Evolutionary conservation across 1,139 yeast species (phyloP).

Genomic region (Candida glucosophila): DNA sequence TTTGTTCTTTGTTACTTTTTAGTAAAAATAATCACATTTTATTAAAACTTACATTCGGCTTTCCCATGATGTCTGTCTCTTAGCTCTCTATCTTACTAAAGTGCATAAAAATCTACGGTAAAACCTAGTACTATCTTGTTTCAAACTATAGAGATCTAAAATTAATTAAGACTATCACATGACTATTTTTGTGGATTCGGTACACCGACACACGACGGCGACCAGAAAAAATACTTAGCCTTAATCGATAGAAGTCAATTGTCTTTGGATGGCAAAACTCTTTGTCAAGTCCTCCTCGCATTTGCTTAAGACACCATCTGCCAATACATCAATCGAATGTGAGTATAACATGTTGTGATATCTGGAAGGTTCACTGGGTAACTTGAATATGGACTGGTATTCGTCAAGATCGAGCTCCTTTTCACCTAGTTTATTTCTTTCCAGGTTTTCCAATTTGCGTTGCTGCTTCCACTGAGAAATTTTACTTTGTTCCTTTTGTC

Average conservation of each 20-base stretch:
- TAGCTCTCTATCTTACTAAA: no score
- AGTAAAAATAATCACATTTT: no score
- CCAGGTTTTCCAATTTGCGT: conserved; percentile 59
- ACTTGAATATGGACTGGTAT: conserved; percentile 59
- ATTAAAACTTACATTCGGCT: conserved; percentile 45
- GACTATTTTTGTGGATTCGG: no score
- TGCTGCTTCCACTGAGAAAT: conserved; percentile 70
- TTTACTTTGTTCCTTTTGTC: conserved; percentile 63
- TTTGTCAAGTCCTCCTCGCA: conserved; percentile 56
- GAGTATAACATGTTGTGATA: conserved; percentile 65
- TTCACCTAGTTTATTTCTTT: conserved; percentile 50
- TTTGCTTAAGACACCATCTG: conserved; percentile 57
- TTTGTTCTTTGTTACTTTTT: no score
- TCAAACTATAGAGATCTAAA: no score
- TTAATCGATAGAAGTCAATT: conserved; percentile 17
- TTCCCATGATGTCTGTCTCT: no score
- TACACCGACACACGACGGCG: no score
- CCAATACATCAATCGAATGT: conserved; percentile 61
- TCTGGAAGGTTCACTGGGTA: conserved; percentile 72
- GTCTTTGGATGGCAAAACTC: conserved; percentile 49
- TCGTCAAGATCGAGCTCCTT: conserved; percentile 50
- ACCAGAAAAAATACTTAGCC: no score
- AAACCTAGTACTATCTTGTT: no score
- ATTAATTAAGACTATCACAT: no score
- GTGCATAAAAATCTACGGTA: no score